phyloP scores from a whole-genome alignment of 371 early-diverging fungal species.

The Mortierella sp. region DNA sequence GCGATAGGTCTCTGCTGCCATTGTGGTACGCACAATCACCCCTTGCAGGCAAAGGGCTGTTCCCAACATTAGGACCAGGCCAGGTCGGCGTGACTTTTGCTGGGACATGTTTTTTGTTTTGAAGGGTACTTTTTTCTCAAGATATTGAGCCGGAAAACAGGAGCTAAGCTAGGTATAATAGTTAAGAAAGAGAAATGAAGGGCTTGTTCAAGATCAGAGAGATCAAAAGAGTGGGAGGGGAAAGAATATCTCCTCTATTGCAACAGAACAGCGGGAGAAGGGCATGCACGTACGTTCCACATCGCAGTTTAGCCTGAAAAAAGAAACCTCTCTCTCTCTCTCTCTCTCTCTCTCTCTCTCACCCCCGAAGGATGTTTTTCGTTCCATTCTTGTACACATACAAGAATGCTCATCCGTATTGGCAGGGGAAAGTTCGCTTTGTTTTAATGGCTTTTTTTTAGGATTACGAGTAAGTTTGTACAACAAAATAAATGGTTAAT shows the following conservation, averaged over 20 bases:
- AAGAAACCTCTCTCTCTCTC: background rate
- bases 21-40: background rate
- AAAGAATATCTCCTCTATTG: too few species aligned
- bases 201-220: too few species aligned
- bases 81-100: slow-evolving; percentile 18
- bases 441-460: too few species aligned
- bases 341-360: background rate
- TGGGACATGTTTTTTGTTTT: too few species aligned
- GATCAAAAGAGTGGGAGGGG: background rate
- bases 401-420: slow-evolving; percentile 5
- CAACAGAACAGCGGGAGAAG: background rate
- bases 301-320: slow-evolving; percentile 34
- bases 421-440: too few species aligned
- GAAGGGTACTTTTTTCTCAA: too few species aligned
- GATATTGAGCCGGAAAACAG: too few species aligned
- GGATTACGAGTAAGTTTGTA: too few species aligned
- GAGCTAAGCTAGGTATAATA: too few species aligned
- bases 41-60: slow-evolving; percentile 18
- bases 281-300: slow-evolving; percentile 15
- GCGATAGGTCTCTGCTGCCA: too few species aligned
- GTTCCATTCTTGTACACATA: background rate
- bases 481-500: too few species aligned
- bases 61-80: slow-evolving; percentile 16
- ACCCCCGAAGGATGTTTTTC: background rate
- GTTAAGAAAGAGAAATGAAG: too few species aligned